phyloP scores from a whole-genome alignment of 1,284 basidiomycete species.

The Ceratobasidium sp. region DNA sequence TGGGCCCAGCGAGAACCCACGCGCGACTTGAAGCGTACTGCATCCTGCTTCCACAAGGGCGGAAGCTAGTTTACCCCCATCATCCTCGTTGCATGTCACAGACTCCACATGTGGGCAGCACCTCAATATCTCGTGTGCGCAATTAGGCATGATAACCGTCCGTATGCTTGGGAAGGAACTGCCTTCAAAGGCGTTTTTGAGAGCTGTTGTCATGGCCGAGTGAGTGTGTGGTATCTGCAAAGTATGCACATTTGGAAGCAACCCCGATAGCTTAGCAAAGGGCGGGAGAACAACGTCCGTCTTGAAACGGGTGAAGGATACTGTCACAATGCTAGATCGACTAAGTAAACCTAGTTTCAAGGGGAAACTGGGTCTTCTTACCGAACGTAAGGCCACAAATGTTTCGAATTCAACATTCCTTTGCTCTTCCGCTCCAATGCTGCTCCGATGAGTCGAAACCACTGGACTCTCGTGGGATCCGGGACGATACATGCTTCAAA shows the following conservation, averaged over 20 bases:
- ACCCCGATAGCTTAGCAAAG: constrained; percentile 1
- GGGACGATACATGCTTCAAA: constrained; percentile 2
- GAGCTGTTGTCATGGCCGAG: not conserved
- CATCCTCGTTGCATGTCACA: constrained; percentile 21
- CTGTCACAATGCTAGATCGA: constrained; percentile 14
- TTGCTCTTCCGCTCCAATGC: constrained; percentile 1
- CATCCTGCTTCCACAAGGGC: constrained; percentile 11
- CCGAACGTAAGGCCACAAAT: constrained; percentile 24
- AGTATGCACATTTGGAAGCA: constrained; percentile 24
- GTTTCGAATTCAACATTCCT: not conserved
- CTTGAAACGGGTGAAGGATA: constrained; percentile 2
- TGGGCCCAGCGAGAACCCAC: not conserved
- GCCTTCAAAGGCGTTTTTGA: constrained; percentile 22
- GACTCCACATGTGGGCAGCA: constrained; percentile 1
- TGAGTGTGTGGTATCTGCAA: constrained; percentile 3
- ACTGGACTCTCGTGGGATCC: too few relatives aligned
- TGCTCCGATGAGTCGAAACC: not conserved
- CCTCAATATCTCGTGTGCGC: constrained; percentile 21
- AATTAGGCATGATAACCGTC: constrained; percentile 13
- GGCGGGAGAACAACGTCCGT: constrained; percentile 2
- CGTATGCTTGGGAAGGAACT: constrained; percentile 11
- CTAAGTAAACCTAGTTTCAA: not conserved
- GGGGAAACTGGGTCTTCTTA: not conserved
- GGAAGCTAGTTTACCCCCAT: constrained; percentile 4
- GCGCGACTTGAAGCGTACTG: not conserved